These are phyloP conservation scores for Stromatinia cepivora DNA, from an alignment of 2,329 filamentous ascomycete species.

Conservation along the genomic window DNA sequence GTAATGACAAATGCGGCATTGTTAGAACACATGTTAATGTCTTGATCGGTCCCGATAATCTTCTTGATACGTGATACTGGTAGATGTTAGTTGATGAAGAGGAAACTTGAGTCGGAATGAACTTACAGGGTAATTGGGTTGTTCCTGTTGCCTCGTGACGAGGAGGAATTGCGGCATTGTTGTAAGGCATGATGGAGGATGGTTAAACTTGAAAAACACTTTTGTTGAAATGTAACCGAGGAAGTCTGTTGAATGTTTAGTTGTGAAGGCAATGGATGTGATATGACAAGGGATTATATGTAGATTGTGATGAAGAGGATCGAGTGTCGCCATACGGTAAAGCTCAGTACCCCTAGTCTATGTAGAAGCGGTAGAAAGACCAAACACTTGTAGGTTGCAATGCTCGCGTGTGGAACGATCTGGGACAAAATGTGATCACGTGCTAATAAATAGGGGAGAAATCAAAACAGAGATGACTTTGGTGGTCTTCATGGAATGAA, in stretches of 20 bases:
- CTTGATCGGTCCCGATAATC: constrained; percentile 85
- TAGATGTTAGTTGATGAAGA: constrained; percentile 23
- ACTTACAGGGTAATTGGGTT: constrained; percentile 79
- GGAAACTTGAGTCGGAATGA: not conserved
- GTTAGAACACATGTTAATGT: constrained; percentile 83
- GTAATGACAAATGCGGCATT: constrained; percentile 94
- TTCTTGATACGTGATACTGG: constrained; percentile 93
- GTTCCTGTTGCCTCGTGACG: constrained; percentile 81
- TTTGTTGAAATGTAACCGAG: not conserved
- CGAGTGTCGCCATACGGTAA: too few relatives aligned
- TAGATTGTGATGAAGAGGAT: too few relatives aligned
- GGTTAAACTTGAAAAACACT: not conserved
- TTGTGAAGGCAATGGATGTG: not conserved
- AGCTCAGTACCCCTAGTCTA: not conserved
- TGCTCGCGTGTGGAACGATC: not conserved
- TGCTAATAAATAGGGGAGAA: not conserved
- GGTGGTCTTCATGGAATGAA: not conserved
- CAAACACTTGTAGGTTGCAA: not conserved
- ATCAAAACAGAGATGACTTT: too few relatives aligned
- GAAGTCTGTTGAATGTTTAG: not conserved
- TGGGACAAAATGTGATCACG: not conserved
- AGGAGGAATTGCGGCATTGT: constrained; percentile 79
- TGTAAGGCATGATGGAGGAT: constrained; percentile 72
- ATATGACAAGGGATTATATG: not conserved
- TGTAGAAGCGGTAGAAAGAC: not conserved